Evolutionary conservation across 441 rosid species (phyloP).

Genomic region (Corymbia calophylla): DNA sequence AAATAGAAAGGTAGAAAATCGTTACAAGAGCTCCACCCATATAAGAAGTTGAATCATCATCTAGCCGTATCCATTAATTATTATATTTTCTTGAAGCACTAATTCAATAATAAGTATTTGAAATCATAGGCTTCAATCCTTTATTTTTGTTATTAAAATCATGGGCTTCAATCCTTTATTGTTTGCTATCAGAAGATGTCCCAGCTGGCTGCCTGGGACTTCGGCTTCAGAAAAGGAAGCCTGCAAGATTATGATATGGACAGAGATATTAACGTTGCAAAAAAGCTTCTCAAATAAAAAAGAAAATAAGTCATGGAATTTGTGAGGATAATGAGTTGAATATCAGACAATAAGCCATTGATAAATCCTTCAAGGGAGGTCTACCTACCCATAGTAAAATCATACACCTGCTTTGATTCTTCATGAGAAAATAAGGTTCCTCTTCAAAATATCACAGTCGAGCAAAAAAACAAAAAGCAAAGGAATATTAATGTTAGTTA

Average conservation of each 20-base stretch:
- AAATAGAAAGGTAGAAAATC: neutral
- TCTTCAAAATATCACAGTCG: neutral
- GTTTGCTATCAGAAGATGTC: neutral
- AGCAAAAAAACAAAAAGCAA: neutral
- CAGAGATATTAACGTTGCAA: neutral
- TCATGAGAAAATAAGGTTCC: neutral
- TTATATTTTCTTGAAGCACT: neutral
- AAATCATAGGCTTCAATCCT: neutral
- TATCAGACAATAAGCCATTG: neutral
- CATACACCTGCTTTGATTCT: neutral
- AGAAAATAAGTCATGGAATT: neutral
- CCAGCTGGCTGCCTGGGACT: neutral
- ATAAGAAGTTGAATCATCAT: neutral
- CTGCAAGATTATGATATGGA: neutral
- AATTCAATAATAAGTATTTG: neutral
- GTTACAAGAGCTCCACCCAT: neutral
- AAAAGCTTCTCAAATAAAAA: neutral
- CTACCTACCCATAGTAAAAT: neutral
- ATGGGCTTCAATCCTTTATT: neutral
- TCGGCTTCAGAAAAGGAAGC: neutral
- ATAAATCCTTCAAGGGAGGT: neutral
- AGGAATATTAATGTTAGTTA: neutral
- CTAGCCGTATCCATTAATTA: neutral
- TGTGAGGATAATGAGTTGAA: neutral
- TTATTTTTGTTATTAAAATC: neutral